Evolutionary conservation across 768 basidiomycete species (phyloP), one percentile per base, ranked within the genome.

Genomic region (Tricholomella constricta): DNA sequence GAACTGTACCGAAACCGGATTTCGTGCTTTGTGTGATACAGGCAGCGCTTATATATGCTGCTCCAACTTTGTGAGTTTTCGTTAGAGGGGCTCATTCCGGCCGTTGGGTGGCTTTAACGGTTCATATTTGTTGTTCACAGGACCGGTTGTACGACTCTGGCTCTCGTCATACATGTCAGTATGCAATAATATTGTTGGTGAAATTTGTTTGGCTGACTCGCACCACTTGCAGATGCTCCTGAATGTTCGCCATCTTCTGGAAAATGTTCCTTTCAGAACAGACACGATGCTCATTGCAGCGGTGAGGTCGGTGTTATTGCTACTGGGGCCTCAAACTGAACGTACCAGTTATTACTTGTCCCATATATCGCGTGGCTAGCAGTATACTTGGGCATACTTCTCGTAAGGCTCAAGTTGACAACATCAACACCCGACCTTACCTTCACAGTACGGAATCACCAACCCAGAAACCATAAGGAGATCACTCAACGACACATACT

Each of bases 31-130:
- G 71, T 35, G 52, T 67, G 11, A 48, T 63, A 19, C 71, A 71
- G 44, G 59, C 61, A 10, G 69, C 65, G 10, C 54, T 61, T 14
- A 68, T 72, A 32, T 71, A 72, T 48, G 61, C 67, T 2, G 69
- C 68, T 12, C 70, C 71, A 17, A 52, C 54, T 23, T 50, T 72
- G 71, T 71, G 46, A 48, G 71, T 57, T 31, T n/a, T n/a, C n/a
- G n/a, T 27, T 10, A 22, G 4, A 7, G 36, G n/a, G 7, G 17
- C 36, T 19, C 14, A 10, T 8, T 11, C 5, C 20, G 9, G 8
- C 12, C 2, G 38, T 22, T 4, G 12, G 15, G 11, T 17, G 12
- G 14, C 5, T 17, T 42, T 1, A 15, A 22, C 20, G 20, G 8
- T 40, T 26, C 34, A n/a, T 27, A n/a, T 19, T 2, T 45, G 26